phyloP scores from a whole-genome alignment of 352 stramenopile species.

The Globisporangium orthogonon region DNA sequence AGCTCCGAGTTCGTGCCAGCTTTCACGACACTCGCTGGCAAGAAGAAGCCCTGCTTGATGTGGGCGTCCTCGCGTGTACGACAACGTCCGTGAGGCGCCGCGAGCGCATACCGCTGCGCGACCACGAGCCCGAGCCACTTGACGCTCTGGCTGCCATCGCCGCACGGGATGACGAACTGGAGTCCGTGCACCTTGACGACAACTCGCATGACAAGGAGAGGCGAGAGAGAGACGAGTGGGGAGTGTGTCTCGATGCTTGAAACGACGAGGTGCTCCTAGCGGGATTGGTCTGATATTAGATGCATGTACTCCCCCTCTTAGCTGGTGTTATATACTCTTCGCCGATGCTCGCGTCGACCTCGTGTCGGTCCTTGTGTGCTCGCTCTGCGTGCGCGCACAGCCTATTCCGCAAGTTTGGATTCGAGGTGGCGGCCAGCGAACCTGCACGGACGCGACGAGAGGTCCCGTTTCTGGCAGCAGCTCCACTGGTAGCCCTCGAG shows the following conservation, averaged over 20 bases:
- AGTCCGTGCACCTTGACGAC: slow-evolving; percentile 63
- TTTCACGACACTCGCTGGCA: slow-evolving; percentile 53
- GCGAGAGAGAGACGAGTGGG: not conserved
- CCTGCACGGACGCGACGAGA: slow-evolving; percentile 73
- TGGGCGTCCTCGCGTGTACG: slow-evolving; percentile 72
- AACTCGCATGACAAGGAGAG: slow-evolving; percentile 40
- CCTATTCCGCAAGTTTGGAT: slow-evolving; percentile 51
- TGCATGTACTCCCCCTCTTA: no score
- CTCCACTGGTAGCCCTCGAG: slow-evolving; percentile 81
- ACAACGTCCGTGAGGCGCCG: slow-evolving; percentile 54
- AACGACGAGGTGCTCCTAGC: not conserved
- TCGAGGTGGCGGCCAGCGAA: slow-evolving; percentile 72
- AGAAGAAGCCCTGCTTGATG: slow-evolving; percentile 73
- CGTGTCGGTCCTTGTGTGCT: no score
- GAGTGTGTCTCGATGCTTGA: not conserved
- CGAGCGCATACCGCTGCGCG: slow-evolving; percentile 68
- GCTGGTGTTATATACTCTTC: no score
- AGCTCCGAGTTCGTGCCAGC: slow-evolving; percentile 17
- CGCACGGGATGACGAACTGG: slow-evolving; percentile 68
- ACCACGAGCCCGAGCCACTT: slow-evolving; percentile 82
- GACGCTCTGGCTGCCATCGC: slow-evolving; percentile 65
- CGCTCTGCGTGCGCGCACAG: not conserved
- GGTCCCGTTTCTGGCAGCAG: slow-evolving; percentile 76
- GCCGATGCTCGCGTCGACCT: no score
- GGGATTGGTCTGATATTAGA: no score